A percentile compares a stretch with the other conserved stretches of the same genome.
Conservation (phyloP, 306 rosid genomes). For the Notholithocarpus densiflorus region DNA sequence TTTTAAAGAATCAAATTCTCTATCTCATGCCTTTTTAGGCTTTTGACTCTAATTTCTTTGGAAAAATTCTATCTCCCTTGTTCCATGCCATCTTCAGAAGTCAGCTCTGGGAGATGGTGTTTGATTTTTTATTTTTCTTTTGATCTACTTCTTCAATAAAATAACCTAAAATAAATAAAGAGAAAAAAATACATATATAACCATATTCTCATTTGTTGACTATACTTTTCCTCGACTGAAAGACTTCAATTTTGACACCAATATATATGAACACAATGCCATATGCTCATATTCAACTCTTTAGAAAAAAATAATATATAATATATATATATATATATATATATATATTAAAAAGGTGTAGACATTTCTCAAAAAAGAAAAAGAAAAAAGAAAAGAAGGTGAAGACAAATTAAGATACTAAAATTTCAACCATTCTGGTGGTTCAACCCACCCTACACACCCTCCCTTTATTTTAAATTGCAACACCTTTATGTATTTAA, state of each 20-base stretch:
- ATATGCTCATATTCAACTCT: not conserved
- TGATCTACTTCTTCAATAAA: too few relatives aligned
- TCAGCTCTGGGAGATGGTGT: too few relatives aligned
- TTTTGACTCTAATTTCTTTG: too few relatives aligned
- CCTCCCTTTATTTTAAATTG: not conserved
- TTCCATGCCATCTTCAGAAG: too few relatives aligned
- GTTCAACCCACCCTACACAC: slow-evolving; percentile 51
- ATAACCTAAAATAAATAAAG: too few relatives aligned
- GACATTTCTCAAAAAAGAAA: not conserved
- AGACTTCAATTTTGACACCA: slow-evolving; percentile 41
- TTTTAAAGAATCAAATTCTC: too few relatives aligned
- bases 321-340: too few relatives aligned
- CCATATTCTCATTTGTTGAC: slow-evolving; percentile 11
- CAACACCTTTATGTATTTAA: not conserved
- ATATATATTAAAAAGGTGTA: too few relatives aligned
- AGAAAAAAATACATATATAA: not conserved
- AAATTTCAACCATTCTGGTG: slow-evolving; percentile 51
- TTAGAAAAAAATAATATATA: not conserved
- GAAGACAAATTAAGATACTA: slow-evolving; percentile 4
- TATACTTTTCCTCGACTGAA: not conserved
- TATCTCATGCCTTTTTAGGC: too few relatives aligned
- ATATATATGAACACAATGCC: not conserved
- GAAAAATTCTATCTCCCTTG: too few relatives aligned
- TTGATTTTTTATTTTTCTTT: too few relatives aligned
- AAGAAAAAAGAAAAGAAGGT: not conserved